A percentile compares a stretch with the other conserved stretches of the same genome.
These are phyloP conservation scores for Arctostaphylos glauca DNA, from an alignment of 148 eudicot genomes.

Conservation along the genomic window DNA sequence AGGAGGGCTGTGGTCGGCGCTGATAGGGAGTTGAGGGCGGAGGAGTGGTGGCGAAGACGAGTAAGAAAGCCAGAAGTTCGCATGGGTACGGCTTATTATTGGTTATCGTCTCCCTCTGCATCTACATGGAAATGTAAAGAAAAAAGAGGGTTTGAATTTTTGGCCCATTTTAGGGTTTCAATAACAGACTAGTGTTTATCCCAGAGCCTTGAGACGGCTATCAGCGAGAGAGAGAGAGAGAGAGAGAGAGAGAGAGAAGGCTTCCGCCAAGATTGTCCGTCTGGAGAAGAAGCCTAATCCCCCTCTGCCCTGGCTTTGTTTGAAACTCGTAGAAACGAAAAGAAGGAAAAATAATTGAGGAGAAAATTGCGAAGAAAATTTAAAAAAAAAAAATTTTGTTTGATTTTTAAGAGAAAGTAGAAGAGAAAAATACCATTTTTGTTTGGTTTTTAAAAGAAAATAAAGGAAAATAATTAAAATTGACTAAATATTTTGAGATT, in stretches of 20 bases:
- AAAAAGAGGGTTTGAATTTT: neutral
- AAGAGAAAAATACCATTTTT: too few species aligned
- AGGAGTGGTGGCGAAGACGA: slow-evolving; percentile 27
- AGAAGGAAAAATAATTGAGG: too few species aligned
- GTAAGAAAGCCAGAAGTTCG: slow-evolving; percentile 42
- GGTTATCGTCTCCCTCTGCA: slow-evolving; percentile 17
- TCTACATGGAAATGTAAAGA: neutral
- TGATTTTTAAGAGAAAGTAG: too few species aligned
- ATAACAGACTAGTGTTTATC: neutral
- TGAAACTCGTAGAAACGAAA: too few species aligned
- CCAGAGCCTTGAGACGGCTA: neutral
- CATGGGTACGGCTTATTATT: slow-evolving; percentile 20
- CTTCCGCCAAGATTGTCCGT: neutral
- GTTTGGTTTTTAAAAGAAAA: too few species aligned
- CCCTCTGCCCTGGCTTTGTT: too few species aligned
- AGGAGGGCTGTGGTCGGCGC: slow-evolving; percentile 1
- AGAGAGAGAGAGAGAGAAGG: neutral
- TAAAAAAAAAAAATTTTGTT: too few species aligned
- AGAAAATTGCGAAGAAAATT: too few species aligned
- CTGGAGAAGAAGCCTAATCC: neutral
- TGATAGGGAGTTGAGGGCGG: slow-evolving; percentile 1
- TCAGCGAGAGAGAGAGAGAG: neutral
- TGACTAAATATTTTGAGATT: too few species aligned
- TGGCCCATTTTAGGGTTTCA: neutral
- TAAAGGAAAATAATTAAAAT: too few species aligned